These are phyloP conservation scores for Zea luxurians DNA, from an alignment of 176 grass and related monocot genomes.

Conservation along the genomic window DNA sequence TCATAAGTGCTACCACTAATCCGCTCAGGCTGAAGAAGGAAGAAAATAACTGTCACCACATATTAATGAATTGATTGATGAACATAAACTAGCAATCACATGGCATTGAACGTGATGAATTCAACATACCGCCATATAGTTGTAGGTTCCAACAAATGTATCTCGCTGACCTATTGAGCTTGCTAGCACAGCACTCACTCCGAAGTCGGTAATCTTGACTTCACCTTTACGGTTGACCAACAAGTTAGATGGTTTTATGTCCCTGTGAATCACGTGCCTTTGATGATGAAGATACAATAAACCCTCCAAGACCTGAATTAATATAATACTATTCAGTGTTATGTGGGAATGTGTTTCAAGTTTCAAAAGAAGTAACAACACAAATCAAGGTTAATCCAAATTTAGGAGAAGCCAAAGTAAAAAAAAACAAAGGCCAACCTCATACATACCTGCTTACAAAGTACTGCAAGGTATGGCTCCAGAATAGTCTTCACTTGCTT, in stretches of 20 bases:
- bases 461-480: slow-evolving; percentile 89
- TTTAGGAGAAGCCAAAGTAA: not conserved
- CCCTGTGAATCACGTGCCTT: slow-evolving; percentile 97
- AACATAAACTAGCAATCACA: slow-evolving; percentile 17
- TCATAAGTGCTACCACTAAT: slow-evolving; percentile 96
- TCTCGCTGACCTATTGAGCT: slow-evolving; percentile 86
- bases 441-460: slow-evolving; percentile 82
- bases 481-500: slow-evolving; percentile 95
- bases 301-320: slow-evolving; percentile 85
- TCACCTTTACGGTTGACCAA: slow-evolving; percentile 95
- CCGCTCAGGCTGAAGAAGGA: slow-evolving; percentile 72
- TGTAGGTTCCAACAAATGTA: slow-evolving; percentile 98
- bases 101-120: not conserved
- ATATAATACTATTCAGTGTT: slow-evolving; percentile 28
- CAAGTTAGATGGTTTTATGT: slow-evolving; percentile 98
- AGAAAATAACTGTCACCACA: slow-evolving; percentile 39
- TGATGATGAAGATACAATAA: slow-evolving; percentile 92
- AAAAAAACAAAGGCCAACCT: slow-evolving; percentile 12
- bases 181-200: slow-evolving; percentile 85
- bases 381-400: slow-evolving; percentile 7
- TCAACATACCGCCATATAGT: slow-evolving; percentile 96
- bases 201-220: slow-evolving; percentile 93
- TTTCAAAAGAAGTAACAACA: not conserved
- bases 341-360: slow-evolving; percentile 20
- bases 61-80: slow-evolving; percentile 19